Evolutionary conservation across 2,329 filamentous ascomycete genomes (phyloP).

Genomic region (Phaeosphaeria sp.): DNA sequence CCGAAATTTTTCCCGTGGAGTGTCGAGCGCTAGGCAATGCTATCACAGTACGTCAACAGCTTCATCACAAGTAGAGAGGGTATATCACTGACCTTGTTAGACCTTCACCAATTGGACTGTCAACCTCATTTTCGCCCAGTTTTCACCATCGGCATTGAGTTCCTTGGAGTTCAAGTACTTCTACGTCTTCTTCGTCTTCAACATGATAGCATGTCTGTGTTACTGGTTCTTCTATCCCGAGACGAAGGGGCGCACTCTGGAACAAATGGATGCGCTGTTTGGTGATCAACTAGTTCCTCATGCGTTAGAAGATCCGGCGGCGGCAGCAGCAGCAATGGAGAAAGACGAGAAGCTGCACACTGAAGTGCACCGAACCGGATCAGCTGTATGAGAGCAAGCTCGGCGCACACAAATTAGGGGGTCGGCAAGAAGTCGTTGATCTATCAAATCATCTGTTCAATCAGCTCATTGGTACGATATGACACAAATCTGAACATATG

Average conservation of each 20-base stretch:
- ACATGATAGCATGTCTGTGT: constrained; percentile 46
- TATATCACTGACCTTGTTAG: background rate
- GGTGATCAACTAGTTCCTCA: constrained; percentile 46
- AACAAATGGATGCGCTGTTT: constrained; percentile 42
- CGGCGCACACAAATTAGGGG: too few relatives aligned
- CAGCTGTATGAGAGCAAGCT: background rate
- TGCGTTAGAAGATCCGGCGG: constrained; percentile 42
- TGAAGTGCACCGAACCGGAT: background rate
- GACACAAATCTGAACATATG: too few relatives aligned
- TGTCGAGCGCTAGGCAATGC: constrained; percentile 53
- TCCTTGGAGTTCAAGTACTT: constrained; percentile 54
- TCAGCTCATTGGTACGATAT: too few relatives aligned
- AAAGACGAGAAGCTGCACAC: constrained; percentile 18
- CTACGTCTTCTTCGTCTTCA: constrained; percentile 54
- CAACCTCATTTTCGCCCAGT: constrained; percentile 58
- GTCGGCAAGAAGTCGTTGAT: too few relatives aligned
- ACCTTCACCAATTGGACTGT: constrained; percentile 56
- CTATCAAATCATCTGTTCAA: too few relatives aligned
- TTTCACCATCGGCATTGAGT: constrained; percentile 51
- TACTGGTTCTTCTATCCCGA: constrained; percentile 39
- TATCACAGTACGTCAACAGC: constrained; percentile 29
- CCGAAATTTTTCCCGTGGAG: constrained; percentile 55
- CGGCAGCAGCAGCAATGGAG: constrained; percentile 34
- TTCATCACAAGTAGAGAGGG: too few relatives aligned
- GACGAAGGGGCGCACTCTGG: constrained; percentile 36